These are phyloP conservation scores for Friedmanniomyces simplex DNA, from an alignment of 495 filamentous ascomycete genomes.

Conservation along the genomic window DNA sequence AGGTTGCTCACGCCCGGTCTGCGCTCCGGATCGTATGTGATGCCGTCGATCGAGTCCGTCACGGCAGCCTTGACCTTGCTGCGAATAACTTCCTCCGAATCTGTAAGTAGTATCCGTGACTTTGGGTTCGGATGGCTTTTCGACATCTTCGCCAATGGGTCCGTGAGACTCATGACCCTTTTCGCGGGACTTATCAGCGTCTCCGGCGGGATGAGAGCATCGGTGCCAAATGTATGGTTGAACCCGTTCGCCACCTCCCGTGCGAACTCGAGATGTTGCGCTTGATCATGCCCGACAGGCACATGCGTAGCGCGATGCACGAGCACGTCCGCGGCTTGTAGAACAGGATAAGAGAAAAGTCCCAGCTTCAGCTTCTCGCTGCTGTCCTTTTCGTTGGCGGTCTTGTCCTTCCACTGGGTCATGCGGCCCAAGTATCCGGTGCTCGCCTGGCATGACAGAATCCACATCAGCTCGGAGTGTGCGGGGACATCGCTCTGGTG, in stretches of 20 bases:
- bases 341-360: slow-evolving; percentile 91
- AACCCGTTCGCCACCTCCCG: slow-evolving; percentile 75
- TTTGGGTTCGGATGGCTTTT: slow-evolving; percentile 64
- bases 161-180: slow-evolving; percentile 77
- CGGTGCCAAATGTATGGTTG: slow-evolving; percentile 54
- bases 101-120: slow-evolving; percentile 75
- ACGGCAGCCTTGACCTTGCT: slow-evolving; percentile 59
- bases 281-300: slow-evolving; percentile 88
- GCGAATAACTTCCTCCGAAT: slow-evolving; percentile 47
- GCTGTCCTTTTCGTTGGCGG: slow-evolving; percentile 12
- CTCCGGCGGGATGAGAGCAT: slow-evolving; percentile 55
- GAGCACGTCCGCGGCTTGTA: slow-evolving; percentile 91
- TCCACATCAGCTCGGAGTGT: slow-evolving; percentile 91
- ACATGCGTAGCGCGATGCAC: slow-evolving; percentile 88
- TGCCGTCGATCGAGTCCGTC: slow-evolving; percentile 56
- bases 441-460: slow-evolving; percentile 76
- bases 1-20: slow-evolving; percentile 85
- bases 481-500: slow-evolving; percentile 69
- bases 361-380: slow-evolving; percentile 60
- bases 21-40: slow-evolving; percentile 58
- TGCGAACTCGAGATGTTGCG: slow-evolving; percentile 87
- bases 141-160: slow-evolving; percentile 79
- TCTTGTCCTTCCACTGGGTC: slow-evolving; percentile 83
- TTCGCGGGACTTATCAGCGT: slow-evolving; percentile 70
- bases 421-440: slow-evolving; percentile 86